Conservation (phyloP, 2,329 filamentous ascomycete species). For the Mollisia scopiformis region DNA sequence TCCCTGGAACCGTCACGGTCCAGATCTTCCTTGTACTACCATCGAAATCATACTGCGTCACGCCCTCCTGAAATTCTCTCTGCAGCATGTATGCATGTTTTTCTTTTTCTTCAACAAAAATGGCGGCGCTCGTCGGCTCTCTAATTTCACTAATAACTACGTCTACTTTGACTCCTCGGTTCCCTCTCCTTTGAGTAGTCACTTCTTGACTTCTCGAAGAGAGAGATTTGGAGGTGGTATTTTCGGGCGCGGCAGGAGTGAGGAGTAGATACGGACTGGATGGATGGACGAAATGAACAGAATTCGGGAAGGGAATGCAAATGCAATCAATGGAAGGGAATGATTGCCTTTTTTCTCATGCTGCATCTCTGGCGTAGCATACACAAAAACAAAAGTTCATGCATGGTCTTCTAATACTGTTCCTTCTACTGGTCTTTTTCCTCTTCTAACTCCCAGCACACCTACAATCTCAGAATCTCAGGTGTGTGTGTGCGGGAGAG, state of each 20-base stretch:
- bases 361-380: background rate
- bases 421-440: background rate
- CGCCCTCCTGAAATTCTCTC: background rate
- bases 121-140: constrained; percentile 2
- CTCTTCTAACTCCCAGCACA: too few relatives aligned
- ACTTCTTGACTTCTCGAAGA: background rate
- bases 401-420: background rate
- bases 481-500: background rate
- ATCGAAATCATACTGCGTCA: background rate
- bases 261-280: constrained; percentile 10
- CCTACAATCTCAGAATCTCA: background rate
- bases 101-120: constrained; percentile 9
- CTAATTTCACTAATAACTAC: constrained; percentile 17
- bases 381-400: constrained; percentile 8
- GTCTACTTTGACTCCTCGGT: background rate
- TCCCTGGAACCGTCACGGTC: background rate
- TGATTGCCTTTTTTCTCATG: background rate
- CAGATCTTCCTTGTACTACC: background rate
- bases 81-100: background rate
- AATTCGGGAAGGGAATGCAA: background rate
- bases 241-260: constrained; percentile 2
- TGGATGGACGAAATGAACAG: constrained; percentile 2
- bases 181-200: background rate
- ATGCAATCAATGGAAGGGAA: background rate
- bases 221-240: background rate